Base-by-base conservation (phyloP, 345 rosid genomes). In the Psidium friedrichsthalianum region DNA sequence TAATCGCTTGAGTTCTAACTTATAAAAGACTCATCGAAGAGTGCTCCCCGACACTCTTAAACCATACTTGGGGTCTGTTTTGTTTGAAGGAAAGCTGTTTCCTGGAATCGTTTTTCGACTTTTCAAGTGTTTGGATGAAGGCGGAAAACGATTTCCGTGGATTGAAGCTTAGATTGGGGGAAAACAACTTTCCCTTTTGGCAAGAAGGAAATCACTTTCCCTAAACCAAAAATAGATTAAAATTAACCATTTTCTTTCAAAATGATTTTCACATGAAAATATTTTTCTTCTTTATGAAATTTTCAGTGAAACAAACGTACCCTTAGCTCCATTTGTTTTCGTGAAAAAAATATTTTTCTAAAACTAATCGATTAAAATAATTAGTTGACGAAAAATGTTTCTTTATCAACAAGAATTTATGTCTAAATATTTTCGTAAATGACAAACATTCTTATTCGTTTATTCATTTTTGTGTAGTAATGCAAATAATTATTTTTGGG, bases 101-200 rank as follows among this genome's bases (percentile, higher is more conserved):
- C 6, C 3, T 5, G 1, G 32, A 18, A 18, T 18, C 1, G 3
- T 9, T 69, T 69, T 32, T 0, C 0, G 1, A 36, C 6, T 69
- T 69, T 69, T 18, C 7, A 1, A 3, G 6, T 8, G 13, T 69
- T 69, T 18, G 47, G 3, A 69, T 2, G 24, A 69, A 36, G 36
- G 36, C 0, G 2, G 13, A 36, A 36, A 18, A 8, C 2, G 24
- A 18, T 64, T 64, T 29, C 2, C 12, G 3, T 32, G 44, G 42
- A 8, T 10, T 64, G 10, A 29, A 64, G 18, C 22, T 32, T 69
- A 18, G 7, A 8, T 69, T 0, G 3, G 47, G 22, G 47, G 1
- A 18, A 69, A 36, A 36, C 3, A 36, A 18, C 24, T 32, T 32
- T 20, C 6, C 3, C 3, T 15, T 10, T 69, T 8, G 47, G 14